phyloP scores from a whole-genome alignment of 2,329 filamentous ascomycete genomes.

The Phialophora macrospora region DNA sequence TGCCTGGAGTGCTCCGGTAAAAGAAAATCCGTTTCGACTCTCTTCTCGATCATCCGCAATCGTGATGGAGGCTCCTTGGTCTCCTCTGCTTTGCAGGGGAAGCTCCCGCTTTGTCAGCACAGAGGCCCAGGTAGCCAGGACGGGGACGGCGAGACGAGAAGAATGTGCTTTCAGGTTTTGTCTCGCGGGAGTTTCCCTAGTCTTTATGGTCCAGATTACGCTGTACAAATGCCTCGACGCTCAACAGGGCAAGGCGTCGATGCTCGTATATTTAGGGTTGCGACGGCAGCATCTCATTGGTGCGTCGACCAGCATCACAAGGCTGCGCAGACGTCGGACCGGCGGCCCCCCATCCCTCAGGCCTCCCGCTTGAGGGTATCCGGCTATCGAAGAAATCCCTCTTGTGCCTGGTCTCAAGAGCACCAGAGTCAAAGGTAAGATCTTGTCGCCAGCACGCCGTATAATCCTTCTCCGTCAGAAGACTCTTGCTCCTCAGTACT shows the following conservation, averaged over 20 bases:
- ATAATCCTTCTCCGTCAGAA: not conserved
- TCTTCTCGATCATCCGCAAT: not conserved
- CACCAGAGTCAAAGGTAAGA: not conserved
- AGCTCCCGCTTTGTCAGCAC: not conserved
- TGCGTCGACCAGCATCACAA: not conserved
- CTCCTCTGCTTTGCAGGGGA: not conserved
- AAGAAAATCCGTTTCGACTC: not conserved
- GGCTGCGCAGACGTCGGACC: constrained; percentile 6
- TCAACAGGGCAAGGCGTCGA: not conserved
- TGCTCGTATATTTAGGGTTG: constrained; percentile 28
- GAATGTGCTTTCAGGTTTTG: not conserved
- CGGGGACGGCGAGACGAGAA: not conserved
- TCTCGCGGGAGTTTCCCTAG: not conserved
- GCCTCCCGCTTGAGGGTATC: constrained; percentile 1
- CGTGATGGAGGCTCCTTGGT: not conserved
- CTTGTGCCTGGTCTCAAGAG: not conserved
- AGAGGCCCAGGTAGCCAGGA: not conserved
- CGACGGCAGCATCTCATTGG: not conserved
- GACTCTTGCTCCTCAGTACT: not conserved
- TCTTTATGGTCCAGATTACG: not conserved
- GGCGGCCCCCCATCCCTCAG: not conserved
- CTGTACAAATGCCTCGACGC: not conserved
- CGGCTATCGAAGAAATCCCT: not conserved
- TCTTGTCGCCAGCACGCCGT: not conserved
- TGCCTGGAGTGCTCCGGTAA: not conserved